A percentile compares a stretch with the other conserved stretches of the same genome.
Conservation (phyloP, 2,329 filamentous ascomycete genomes). For the Sporothrix humicola region DNA sequence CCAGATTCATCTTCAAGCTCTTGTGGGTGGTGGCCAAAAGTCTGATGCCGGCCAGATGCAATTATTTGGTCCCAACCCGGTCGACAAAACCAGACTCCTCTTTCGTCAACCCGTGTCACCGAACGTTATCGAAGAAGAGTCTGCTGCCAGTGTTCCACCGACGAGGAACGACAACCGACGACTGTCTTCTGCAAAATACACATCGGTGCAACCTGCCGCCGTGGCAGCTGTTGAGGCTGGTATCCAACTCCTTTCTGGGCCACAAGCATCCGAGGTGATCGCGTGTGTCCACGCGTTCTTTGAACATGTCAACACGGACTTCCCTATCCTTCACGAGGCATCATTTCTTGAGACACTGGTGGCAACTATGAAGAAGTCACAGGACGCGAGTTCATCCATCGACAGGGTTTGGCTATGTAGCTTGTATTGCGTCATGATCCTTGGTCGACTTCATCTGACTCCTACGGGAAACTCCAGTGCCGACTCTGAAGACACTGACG, state of each 20-base stretch:
- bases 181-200: not conserved
- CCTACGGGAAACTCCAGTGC: no score
- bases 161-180: not conserved
- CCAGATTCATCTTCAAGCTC: constrained; percentile 48
- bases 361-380: constrained; percentile 40
- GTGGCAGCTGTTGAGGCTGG: not conserved
- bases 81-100: constrained; percentile 34
- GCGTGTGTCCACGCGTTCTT: constrained; percentile 43
- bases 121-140: not conserved
- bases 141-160: not conserved
- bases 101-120: not conserved
- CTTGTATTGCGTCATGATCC: constrained; percentile 50
- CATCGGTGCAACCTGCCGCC: not conserved
- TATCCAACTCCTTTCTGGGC: not conserved
- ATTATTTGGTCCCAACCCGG: constrained; percentile 50
- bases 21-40: constrained; percentile 37
- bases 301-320: constrained; percentile 50
- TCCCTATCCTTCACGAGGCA: constrained; percentile 51
- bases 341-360: constrained; percentile 51
- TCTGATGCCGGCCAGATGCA: constrained; percentile 43
- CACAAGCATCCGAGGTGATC: constrained; percentile 11
- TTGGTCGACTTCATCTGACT: constrained; percentile 43
- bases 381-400: constrained; percentile 34
- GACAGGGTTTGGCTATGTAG: constrained; percentile 51
- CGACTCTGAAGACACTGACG: constrained; percentile 38